Conservation (phyloP, 2,329 filamentous ascomycete genomes). For the Pyrenochaeta sp. region DNA sequence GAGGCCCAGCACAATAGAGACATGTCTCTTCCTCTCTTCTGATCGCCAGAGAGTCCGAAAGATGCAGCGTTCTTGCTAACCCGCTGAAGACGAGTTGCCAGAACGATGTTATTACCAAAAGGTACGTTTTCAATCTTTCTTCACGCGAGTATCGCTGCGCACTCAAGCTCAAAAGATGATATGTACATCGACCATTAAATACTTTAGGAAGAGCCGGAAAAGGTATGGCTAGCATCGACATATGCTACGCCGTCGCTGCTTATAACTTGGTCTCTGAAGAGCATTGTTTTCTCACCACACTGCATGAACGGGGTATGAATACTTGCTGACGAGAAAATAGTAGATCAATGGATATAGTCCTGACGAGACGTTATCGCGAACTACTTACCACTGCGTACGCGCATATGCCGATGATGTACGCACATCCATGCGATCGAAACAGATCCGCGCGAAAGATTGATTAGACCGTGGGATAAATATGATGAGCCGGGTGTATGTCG, state of each 20-base stretch:
- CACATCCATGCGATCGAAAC: not conserved
- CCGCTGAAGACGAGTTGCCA: not conserved
- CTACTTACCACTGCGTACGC: not conserved
- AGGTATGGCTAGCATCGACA: constrained; percentile 61
- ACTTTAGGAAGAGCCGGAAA: constrained; percentile 63
- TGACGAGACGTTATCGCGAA: not conserved
- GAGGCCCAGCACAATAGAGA: not conserved
- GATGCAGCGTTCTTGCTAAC: not conserved
- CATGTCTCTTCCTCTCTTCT: not conserved
- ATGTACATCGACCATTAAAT: constrained; percentile 47
- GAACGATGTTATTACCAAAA: not conserved
- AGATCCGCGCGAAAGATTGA: not conserved
- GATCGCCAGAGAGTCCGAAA: not conserved
- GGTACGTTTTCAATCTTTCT: constrained; percentile 20
- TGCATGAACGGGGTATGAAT: constrained; percentile 4
- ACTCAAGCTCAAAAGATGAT: constrained; percentile 43
- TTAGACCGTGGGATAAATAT: not conserved
- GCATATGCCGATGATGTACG: not conserved
- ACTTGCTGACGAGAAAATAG: constrained; percentile 14
- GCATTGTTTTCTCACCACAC: constrained; percentile 13
- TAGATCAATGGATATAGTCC: constrained; percentile 3
- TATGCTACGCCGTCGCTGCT: constrained; percentile 60
- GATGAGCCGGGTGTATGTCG: not conserved
- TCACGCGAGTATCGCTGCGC: constrained; percentile 2
- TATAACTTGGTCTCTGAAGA: constrained; percentile 58